Evolutionary conservation across 495 filamentous ascomycete genomes (phyloP), one percentile per base, ranked within the genome.

Genomic region (Podospora comata): DNA sequence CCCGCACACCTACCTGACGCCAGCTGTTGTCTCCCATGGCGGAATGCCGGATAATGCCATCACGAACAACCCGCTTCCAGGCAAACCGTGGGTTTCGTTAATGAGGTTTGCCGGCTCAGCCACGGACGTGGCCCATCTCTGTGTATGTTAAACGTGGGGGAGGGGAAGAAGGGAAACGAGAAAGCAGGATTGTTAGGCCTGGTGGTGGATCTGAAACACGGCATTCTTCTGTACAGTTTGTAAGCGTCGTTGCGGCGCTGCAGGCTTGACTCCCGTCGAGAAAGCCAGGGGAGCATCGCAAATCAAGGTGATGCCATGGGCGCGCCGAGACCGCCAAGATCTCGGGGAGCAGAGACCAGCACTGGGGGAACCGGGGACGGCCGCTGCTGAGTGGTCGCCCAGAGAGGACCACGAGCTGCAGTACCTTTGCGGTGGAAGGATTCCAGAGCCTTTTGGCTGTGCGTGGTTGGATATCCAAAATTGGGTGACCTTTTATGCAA

Each of bases 141-240:
- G 23, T 23, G 23, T 23, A 23, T 23, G 1, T 6, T 39, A 15
- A 34, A 67, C 28, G 34, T 61, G 68, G 39, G 54, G 64, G 32
- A 56, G 11, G 15, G 13, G 30, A 7, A 19, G 30, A 7, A 5
- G 30, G 30, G n/a, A 60, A 48, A 60, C 26, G 30, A 60, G 18
- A 55, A 60, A 34, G 59, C 54, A 44, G 59, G 60, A 63, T 67
- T 54, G 57, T n/a, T 19, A 26, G 53, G 27, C 32, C 23, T 23
- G 23, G 1, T 39, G 32, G 19, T 39, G 61, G 59, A 70, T 54
- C 65, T 70, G 68, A 70, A 67, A 70, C 68, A 67, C 68, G 65
- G 65, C 68, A 70, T 62, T 61, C 30, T 48, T 48, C 4, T 27
- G 59, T 16, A 39, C 30, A 19, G 57, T 63, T 48, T 20, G 34